A percentile compares a stretch with the other conserved stretches of the same genome.
Conservation (phyloP, 495 filamentous ascomycete genomes). For the Aspergillus affinis region DNA sequence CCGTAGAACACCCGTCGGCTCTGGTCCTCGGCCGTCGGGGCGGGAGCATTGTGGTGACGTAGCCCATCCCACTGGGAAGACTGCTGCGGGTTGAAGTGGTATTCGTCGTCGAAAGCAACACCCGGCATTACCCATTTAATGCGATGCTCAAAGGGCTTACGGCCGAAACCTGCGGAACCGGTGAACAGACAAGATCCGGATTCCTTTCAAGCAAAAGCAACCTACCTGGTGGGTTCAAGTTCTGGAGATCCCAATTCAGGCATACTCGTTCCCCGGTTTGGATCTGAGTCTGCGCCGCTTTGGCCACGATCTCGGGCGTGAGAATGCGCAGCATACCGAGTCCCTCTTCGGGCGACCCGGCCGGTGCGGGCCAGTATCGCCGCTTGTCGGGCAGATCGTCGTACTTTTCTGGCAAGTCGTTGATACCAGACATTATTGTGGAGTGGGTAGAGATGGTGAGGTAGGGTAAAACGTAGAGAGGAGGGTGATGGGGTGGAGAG, state of each 20-base stretch:
- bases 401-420: constrained; percentile 36
- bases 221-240: constrained; percentile 46
- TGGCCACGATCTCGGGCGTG: constrained; percentile 47
- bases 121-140: constrained; percentile 52
- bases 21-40: constrained; percentile 34
- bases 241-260: constrained; percentile 52
- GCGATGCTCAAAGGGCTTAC: constrained; percentile 55
- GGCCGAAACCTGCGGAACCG: constrained; percentile 46
- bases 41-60: constrained; percentile 53
- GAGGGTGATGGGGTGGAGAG: background rate
- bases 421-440: constrained; percentile 24
- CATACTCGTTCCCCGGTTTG: constrained; percentile 49
- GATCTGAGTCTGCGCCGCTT: constrained; percentile 47
- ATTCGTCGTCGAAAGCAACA: constrained; percentile 64
- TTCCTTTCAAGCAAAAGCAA: background rate
- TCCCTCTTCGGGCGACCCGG: constrained; percentile 49
- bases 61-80: constrained; percentile 79
- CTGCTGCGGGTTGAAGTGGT: constrained; percentile 73
- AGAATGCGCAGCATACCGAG: constrained; percentile 54
- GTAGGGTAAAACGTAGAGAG: background rate
- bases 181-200: constrained; percentile 7
- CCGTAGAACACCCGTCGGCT: constrained; percentile 52
- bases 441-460: background rate
- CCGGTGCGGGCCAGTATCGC: constrained; percentile 46
- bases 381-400: constrained; percentile 52